Percentiles rank a stretch among this genome's conserved stretches.
Conservation (phyloP, 2,329 filamentous ascomycete genomes). For the Colletotrichum sojae region DNA sequence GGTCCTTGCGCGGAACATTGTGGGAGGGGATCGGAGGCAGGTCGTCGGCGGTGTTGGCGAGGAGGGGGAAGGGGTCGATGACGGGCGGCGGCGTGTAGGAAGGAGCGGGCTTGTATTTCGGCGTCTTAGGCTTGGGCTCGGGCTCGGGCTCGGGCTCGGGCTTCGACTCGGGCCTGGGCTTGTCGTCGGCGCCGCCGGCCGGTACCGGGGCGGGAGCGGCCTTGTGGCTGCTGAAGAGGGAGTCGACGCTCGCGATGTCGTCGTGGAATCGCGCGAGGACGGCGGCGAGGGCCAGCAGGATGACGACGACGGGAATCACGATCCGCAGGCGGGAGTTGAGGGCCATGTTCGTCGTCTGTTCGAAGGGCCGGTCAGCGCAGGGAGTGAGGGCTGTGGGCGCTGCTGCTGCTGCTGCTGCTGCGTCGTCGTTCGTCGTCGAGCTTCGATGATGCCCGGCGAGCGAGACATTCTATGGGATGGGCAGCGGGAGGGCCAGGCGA, state of each 20-base stretch:
- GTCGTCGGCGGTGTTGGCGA: conserved; percentile 46
- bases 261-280: conserved; percentile 33
- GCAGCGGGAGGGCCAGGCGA: background rate
- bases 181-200: conserved; percentile 6
- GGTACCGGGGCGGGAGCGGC: conserved; percentile 2
- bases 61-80: conserved; percentile 59
- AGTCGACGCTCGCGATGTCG: conserved; percentile 22
- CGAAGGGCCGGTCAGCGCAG: background rate
- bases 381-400: background rate
- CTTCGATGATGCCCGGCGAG: conserved; percentile 8
- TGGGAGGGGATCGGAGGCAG: conserved; percentile 60
- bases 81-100: conserved; percentile 54
- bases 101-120: conserved; percentile 51
- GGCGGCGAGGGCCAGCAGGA: conserved; percentile 34
- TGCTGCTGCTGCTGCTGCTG: background rate
- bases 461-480: background rate
- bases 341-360: background rate
- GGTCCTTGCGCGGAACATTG: conserved; percentile 57
- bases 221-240: conserved; percentile 18
- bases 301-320: conserved; percentile 24
- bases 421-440: background rate
- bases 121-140: conserved; percentile 15
- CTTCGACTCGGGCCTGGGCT: conserved; percentile 9
- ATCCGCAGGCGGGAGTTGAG: conserved; percentile 25
- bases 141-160: conserved; percentile 36